These are phyloP conservation scores for Lagenidium sp. DNA, from an alignment of 352 stramenopile genomes.

Conservation along the genomic window DNA sequence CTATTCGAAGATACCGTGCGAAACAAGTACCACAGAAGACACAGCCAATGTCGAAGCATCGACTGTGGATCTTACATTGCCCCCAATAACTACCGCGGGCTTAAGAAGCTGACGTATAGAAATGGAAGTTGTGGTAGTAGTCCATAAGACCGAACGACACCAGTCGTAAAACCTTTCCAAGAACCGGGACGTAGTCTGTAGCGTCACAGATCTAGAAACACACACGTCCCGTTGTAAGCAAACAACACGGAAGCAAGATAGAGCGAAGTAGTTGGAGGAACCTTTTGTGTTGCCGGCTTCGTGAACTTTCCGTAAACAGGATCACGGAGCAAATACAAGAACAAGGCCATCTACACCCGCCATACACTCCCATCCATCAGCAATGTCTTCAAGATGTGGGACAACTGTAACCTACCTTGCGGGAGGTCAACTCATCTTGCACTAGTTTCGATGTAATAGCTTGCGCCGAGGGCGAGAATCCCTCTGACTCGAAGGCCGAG, in stretches of 20 bases:
- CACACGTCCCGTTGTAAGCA: too few species aligned
- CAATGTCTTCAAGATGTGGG: too few species aligned
- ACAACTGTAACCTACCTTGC: constrained; percentile 48
- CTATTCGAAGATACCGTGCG: too few species aligned
- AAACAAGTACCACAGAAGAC: background rate
- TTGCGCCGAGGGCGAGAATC: constrained; percentile 9
- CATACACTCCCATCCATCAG: too few species aligned
- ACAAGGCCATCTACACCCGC: constrained; percentile 56
- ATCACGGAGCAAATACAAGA: constrained; percentile 80
- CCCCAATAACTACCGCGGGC: too few species aligned
- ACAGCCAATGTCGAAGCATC: background rate
- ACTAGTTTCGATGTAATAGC: constrained; percentile 22
- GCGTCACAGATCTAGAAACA: constrained; percentile 52
- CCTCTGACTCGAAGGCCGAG: constrained; percentile 30
- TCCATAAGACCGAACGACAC: constrained; percentile 55
- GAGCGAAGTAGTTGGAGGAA: too few species aligned
- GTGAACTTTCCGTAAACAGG: constrained; percentile 64
- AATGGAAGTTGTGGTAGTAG: constrained; percentile 86
- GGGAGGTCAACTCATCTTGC: constrained; percentile 40
- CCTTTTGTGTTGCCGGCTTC: constrained; percentile 53
- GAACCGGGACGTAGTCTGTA: constrained; percentile 52
- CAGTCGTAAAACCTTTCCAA: constrained; percentile 68
- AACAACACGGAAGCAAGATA: too few species aligned
- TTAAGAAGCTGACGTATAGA: constrained; percentile 85
- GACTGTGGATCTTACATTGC: too few species aligned